Evolutionary conservation across 108 stramenopile species (phyloP).

Genomic region (Cyclotella choctawhatcheeana): DNA sequence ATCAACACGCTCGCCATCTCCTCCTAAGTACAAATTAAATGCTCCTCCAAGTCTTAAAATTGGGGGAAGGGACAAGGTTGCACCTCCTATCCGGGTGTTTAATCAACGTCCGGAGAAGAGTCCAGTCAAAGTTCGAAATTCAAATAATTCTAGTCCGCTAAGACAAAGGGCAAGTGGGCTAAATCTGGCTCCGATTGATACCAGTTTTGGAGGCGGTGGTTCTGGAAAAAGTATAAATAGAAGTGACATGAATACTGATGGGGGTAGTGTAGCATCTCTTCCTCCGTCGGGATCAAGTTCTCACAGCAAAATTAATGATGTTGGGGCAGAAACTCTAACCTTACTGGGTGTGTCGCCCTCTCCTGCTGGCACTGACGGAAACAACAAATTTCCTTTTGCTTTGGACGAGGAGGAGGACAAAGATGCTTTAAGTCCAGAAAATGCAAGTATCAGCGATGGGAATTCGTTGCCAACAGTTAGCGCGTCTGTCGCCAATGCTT

Average conservation of each 20-base stretch:
- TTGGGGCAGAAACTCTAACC: not conserved
- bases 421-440: not conserved
- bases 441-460: not conserved
- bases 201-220: slow-evolving; percentile 21
- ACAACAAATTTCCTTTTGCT: not conserved
- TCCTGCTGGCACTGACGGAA: not conserved
- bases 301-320: not conserved
- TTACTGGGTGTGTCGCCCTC: slow-evolving; percentile 5
- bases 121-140: not conserved
- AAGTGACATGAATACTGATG: not conserved
- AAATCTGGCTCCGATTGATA: slow-evolving; percentile 41
- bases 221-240: not conserved
- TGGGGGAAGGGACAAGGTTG: not conserved
- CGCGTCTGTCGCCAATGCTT: not conserved
- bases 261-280: not conserved
- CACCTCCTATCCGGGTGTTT: slow-evolving; percentile 22
- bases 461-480: not conserved
- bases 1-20: slow-evolving; percentile 8
- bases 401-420: not conserved
- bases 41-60: slow-evolving; percentile 37
- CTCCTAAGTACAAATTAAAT: slow-evolving; percentile 45
- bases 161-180: slow-evolving; percentile 42
- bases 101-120: slow-evolving; percentile 8
- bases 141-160: slow-evolving; percentile 19
- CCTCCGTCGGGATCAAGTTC: not conserved